Base-by-base conservation (phyloP, 2,329 filamentous ascomycete species). In the Neoascochyta sp. region DNA sequence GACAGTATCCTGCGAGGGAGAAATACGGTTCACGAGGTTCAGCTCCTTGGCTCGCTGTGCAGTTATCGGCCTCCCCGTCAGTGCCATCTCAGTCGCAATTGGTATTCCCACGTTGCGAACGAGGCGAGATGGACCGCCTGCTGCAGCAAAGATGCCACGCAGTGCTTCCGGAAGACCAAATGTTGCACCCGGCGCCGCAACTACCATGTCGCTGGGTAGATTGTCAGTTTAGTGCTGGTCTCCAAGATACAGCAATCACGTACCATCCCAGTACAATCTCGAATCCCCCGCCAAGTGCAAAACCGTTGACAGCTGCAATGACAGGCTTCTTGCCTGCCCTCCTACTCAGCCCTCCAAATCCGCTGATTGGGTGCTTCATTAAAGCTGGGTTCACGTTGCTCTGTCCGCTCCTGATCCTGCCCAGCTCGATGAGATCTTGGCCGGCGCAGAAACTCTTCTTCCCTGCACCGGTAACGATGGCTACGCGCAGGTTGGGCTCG, bases 261-360 rank as follows among this genome's bases (percentile, higher is more conserved):
- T 53, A 75, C 72, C 71, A 76, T 27, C 73, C 73, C 31, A 75
- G 54, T 7, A 68, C 66, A 43, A 75, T 72, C 56, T 78, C 75
- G 41, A 76, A 76, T 0, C 75, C 75, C 4, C 75, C 75, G 0
- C 75, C 75, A 25, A 76, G 60, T 1, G 73, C 73, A 37, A 71
- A 67, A 0, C 75, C 75, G 54, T 78, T 79, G 3, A 78, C 73
- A 2, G 75, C 75, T 7, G 73, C 74, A 50, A 79, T 74, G 24
- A 79, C 66, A 1, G 75, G 75, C 55, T 79, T 79, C 63, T 76
- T 78, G 1, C 78, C 78, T 9, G 57, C 57, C 9, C 78, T 64
- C 22, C 72, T 63, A 22, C 71, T 75, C 9, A 82, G 51, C 0
- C 75, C 78, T 20, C 64, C 70, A 47, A 78, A 76, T 0, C 76